Evolutionary conservation across 306 rosid genomes (phyloP), one percentile per base, ranked within the genome.

Genomic region (Alnus rubra): DNA sequence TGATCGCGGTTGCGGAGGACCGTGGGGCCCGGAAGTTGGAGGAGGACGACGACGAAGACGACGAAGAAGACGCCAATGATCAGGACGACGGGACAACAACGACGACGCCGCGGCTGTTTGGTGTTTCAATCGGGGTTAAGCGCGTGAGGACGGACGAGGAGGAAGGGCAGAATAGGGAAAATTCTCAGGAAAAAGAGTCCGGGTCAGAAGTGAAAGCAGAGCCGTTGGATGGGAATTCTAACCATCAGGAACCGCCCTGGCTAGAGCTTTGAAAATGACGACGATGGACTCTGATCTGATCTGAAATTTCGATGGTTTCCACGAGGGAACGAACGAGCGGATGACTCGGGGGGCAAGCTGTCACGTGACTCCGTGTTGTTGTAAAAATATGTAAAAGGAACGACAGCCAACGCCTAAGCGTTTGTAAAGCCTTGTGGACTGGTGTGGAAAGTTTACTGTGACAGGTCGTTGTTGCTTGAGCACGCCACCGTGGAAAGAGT

Each of bases 91-190:
- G 56, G 28, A 23, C 28, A 23, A 23, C 28, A 55, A 80, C 28
- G 42, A 84, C 68, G 72, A 80, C 83, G 64, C 96, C 94, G 14
- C 90, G 83, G 76, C 71, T 95, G 74, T 95, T 95, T 39, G 99
- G 99, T 18, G 97, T 95, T 37, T 88, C 97, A 2, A 91, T 95
- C 75, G 98, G 96, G 11, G 67, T 74, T 47, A 95, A 95, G 86
- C 87, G 99, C 59, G 74, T 49, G 74, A 87, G 97, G 76, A 86
- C 79, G 15, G 89, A 91, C 28, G 78, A 78, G 19, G 91, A 82
- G 56, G 86, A 68, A 68, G 51, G 51, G 51, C 72, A 9, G 48
- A 42, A 68, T 68, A 11, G 72, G 50, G 69, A 33, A 42, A 68
- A 39, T 42, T 78, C 83, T 9, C 87, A 78, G 0, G 94, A 85